Conservation (phyloP, 179 eudicot genomes). For the Spergularia azorica region DNA sequence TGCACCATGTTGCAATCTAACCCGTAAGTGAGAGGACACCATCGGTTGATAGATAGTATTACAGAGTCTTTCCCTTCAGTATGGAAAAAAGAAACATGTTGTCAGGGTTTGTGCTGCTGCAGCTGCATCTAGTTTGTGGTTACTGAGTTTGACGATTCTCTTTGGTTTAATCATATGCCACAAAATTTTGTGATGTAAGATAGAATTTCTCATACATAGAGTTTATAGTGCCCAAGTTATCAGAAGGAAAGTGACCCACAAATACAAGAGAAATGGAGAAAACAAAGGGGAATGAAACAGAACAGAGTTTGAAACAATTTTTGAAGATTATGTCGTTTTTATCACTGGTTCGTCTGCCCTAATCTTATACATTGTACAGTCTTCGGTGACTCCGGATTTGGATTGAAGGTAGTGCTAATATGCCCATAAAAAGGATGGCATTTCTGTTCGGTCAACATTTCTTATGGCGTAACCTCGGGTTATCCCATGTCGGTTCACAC, state of each 20-base stretch:
- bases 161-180: conserved; percentile 7
- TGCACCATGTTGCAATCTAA: background rate
- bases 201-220: background rate
- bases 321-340: too few relatives aligned
- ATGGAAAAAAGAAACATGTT: background rate
- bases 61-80: background rate
- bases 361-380: background rate
- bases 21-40: background rate
- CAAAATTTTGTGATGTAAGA: too few relatives aligned
- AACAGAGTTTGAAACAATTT: background rate
- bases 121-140: conserved; percentile 12
- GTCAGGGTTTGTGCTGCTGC: background rate
- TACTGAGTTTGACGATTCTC: background rate
- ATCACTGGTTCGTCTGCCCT: background rate
- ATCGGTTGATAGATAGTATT: background rate
- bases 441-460: too few relatives aligned
- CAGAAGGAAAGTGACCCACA: background rate
- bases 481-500: too few relatives aligned
- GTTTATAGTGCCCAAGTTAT: conserved; percentile 1
- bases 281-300: background rate
- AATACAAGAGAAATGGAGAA: background rate
- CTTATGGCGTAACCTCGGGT: too few relatives aligned
- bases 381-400: background rate
- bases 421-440: too few relatives aligned
- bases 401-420: too few relatives aligned